A percentile compares a stretch with the other conserved stretches of the same genome.
Conservation (phyloP, 352 stramenopile genomes). For the Globisporangium echinulatum region DNA sequence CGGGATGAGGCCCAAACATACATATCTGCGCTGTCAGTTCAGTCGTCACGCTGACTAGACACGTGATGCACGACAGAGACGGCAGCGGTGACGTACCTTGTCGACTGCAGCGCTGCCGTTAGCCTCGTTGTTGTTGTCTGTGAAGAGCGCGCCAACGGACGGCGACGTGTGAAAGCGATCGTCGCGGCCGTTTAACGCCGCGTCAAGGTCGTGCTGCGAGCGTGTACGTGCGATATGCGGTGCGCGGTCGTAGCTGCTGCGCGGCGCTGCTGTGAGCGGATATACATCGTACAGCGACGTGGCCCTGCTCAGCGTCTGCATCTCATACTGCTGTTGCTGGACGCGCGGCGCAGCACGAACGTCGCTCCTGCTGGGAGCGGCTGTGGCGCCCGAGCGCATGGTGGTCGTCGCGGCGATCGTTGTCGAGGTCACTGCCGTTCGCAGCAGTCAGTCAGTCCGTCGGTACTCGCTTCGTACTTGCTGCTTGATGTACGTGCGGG, state of each 20-base stretch:
- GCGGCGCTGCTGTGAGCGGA: slow-evolving; percentile 34
- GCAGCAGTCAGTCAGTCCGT: neutral
- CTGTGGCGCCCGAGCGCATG: neutral
- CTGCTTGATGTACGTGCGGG: too few relatives aligned
- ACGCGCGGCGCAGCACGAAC: neutral
- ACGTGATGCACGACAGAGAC: neutral
- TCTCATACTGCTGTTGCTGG: neutral
- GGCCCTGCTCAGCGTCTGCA: neutral
- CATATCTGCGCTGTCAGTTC: neutral
- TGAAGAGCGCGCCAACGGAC: slow-evolving; percentile 5
- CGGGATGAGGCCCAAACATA: neutral
- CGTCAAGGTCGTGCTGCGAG: slow-evolving; percentile 9
- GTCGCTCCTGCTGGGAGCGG: neutral
- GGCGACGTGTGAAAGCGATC: slow-evolving; percentile 15
- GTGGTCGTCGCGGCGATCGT: neutral
- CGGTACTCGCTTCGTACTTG: neutral
- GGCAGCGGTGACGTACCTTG: neutral
- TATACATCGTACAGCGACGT: slow-evolving; percentile 65
- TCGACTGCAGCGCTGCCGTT: neutral
- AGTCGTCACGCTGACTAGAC: too few relatives aligned
- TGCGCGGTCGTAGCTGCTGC: neutral
- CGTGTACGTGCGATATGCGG: slow-evolving; percentile 22
- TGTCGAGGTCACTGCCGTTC: neutral
- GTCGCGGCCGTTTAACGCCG: slow-evolving; percentile 6
- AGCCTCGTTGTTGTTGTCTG: neutral